Base-by-base conservation (phyloP, 768 basidiomycete genomes). In the Agaricus bisporus region DNA sequence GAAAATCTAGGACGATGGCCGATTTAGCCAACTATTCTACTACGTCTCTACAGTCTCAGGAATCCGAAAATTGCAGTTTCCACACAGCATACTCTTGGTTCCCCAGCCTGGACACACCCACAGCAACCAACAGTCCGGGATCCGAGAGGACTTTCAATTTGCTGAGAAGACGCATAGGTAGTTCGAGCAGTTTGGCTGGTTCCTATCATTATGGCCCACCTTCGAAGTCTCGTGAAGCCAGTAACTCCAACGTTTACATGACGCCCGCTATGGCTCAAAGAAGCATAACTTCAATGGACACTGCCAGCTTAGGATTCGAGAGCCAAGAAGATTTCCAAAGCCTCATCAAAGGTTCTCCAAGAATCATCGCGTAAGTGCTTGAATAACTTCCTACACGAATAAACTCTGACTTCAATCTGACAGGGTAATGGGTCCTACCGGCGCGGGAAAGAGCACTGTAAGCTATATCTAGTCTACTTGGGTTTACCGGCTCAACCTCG, bases 371-470 rank as follows among this genome's bases (percentile, higher is more conserved):
- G 57, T 58, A 28, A 45, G 37, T 55, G 18, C 20, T 9, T 28
- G n/a, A 41, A 15, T 11, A 6, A 11, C 22, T 5, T 17, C 15
- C 11, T 4, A 22, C 7, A 35, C 17, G 15, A n/a, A 25, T 18
- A 20, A 45, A 11, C 18, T 10, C 11, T n/a, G 41, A 3, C 37
- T 17, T 20, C 26, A 3, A 15, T 29, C 5, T 43, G 28, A 2
- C 28, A 64, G 63, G 4, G 55, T 64, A 9, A 63, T 64, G 60
- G 63, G 63, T 5, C 58, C 61, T 20, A 66, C 63, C 7, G 64
- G 64, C 25, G 57, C 55, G 0, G 64, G 64, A 37, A 62, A 62
- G 53, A 62, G 61, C 42, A 55, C 57, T 3, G 61, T 60, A 28
- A 41, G 58, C 29, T 17, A 8, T 15, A 43, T 14, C 4, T 12